Evolutionary conservation across 768 basidiomycete genomes (phyloP).

Genomic region (Hypsizygus marmoreus): DNA sequence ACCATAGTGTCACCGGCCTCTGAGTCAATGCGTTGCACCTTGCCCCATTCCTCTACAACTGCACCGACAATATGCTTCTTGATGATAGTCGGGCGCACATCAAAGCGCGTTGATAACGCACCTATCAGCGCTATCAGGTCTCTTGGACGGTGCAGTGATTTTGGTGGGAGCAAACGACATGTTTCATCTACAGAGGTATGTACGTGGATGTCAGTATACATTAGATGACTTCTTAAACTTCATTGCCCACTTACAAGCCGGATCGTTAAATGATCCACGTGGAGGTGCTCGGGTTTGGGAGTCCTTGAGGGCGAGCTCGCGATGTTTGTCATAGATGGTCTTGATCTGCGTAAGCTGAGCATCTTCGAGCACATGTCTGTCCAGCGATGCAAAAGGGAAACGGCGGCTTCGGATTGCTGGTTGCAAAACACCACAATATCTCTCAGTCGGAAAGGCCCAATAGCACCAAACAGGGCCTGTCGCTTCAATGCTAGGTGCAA

Average conservation of each 20-base stretch:
- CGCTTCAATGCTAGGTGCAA: constrained; percentile 31
- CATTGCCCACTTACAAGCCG: constrained; percentile 6
- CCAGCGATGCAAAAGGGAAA: constrained; percentile 18
- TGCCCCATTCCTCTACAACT: constrained; percentile 28
- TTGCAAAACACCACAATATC: constrained; percentile 31
- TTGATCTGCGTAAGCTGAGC: constrained; percentile 21
- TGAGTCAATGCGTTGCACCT: constrained; percentile 25
- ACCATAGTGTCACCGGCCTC: constrained; percentile 32
- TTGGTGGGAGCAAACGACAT: constrained; percentile 29
- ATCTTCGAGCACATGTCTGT: constrained; percentile 9
- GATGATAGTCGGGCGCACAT: constrained; percentile 6
- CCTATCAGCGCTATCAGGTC: constrained; percentile 19
- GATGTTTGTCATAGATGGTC: constrained; percentile 8
- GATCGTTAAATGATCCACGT: neutral
- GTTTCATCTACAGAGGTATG: constrained; percentile 27
- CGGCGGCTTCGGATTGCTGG: constrained; percentile 28
- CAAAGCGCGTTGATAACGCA: constrained; percentile 9
- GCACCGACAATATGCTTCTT: constrained; percentile 11
- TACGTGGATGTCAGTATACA: too few species aligned
- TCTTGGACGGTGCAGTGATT: neutral
- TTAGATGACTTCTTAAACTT: too few species aligned
- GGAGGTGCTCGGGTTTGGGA: neutral
- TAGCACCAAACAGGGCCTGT: constrained; percentile 38
- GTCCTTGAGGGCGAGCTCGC: constrained; percentile 3
- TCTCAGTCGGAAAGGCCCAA: constrained; percentile 43